Evolutionary conservation across 805 yeast species (phyloP), one percentile per base, ranked within the genome.

Genomic region (Kodamaea jinghongensis): DNA sequence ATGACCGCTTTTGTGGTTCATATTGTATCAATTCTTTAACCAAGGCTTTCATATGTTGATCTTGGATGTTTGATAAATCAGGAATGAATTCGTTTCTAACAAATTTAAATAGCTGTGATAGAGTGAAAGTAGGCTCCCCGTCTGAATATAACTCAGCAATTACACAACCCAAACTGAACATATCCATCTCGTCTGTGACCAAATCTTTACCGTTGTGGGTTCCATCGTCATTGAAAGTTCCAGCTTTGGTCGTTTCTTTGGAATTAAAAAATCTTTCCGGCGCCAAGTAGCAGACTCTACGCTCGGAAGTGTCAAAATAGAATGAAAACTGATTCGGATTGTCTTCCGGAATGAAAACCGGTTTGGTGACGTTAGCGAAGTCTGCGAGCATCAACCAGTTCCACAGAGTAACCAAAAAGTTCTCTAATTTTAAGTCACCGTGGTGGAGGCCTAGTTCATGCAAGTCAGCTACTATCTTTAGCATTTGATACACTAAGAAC

Each of bases 341-440:
- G 49, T 89, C 93, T 47, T 86, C 96, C 0, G 98, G 97, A 23
- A 93, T 63, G 50, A 73, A 79, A 0, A 79, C 79, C 0, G 99
- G 99, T 60, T 93, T 93, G 11, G 51, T 54, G 55, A 83, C 78
- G 1, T 79, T 71, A 2, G 96, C 84, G 63, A 91, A 91, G 61
- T 93, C 99, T 1, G 87, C 69, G 9, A 93, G 58, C 46, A 82
- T 65, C 1, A 82, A 66, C 96, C 96, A 90, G 59, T 87, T 86
- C 86, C 96, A 86, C 20, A 91, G 78, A 1, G 95, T 84, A 4
- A 89, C 81, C 39, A 93, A 63, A 10, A 93, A 75, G 59, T 93
- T 93, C 60, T 93, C 99, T 0, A 91, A 71, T 63, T 93, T 90
- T 46, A 93, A 73, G 65, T 93, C 98, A 5, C 99, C 98, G 60